Evolutionary conservation across 208 protist species (phyloP).

Genomic region (Trypanosoma avium): DNA sequence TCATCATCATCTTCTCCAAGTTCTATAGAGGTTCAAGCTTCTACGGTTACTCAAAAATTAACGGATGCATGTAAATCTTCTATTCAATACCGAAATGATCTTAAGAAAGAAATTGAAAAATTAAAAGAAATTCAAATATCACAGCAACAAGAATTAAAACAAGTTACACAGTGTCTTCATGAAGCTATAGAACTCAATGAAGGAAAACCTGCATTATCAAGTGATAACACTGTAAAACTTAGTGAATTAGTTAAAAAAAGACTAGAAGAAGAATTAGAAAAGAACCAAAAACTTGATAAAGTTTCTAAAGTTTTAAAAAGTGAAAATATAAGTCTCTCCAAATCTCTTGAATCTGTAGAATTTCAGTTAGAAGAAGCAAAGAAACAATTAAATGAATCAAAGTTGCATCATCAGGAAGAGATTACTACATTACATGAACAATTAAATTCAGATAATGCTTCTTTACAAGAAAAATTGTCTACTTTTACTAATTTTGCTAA

Average conservation of each 20-base stretch:
- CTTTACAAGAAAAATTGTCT: not conserved
- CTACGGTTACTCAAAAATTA: not conserved
- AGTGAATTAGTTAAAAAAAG: not conserved
- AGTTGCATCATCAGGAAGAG: too few relatives aligned
- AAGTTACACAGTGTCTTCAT: not conserved
- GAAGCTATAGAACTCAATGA: not conserved
- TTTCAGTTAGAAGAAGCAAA: not conserved
- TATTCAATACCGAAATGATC: not conserved
- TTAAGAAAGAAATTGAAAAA: not conserved
- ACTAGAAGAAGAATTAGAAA: not conserved
- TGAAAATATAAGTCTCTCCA: not conserved
- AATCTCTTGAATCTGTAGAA: not conserved
- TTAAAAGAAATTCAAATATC: not conserved
- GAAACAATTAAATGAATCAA: too few relatives aligned
- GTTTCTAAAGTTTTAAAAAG: not conserved
- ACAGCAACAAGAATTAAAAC: constrained; percentile 8
- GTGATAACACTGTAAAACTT: not conserved
- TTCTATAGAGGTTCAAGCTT: constrained; percentile 8
- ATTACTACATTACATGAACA: not conserved
- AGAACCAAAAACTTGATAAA: constrained; percentile 8
- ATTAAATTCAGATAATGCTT: not conserved
- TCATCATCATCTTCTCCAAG: not conserved
- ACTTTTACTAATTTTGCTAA: not conserved
- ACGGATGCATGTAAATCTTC: not conserved
- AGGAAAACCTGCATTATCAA: too few relatives aligned